Base-by-base conservation (phyloP, 1,284 basidiomycete species). In the Cystobasidiaceae sp. region DNA sequence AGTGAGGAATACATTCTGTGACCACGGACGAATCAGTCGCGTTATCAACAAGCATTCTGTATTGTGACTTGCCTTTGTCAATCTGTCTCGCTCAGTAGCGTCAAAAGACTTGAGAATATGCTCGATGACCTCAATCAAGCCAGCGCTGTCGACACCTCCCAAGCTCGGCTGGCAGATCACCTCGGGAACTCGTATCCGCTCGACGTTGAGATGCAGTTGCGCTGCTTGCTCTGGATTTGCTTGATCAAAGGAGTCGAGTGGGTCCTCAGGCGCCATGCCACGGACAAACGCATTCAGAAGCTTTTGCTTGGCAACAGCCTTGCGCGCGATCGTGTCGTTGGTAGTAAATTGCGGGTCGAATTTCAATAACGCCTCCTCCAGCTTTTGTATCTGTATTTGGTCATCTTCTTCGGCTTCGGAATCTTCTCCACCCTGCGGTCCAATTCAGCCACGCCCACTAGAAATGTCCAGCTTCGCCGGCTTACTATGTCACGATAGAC, bases 391-490 rank as follows among this genome's bases (percentile, higher is more conserved):
- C 48, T 85, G 83, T 5, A 80, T 80, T 30, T 89, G 77, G 72
- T 97, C 93, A 2, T 97, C 94, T 73, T 97, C 94, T 78, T 98
- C 94, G 65, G 96, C 93, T 0, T 92, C 93, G 0, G 91, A 93
- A n/a, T 85, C 85, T 2, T 88, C 88, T 0, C 86, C 85, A 2
- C 83, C 86, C 71, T 90, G 90, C 28, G 41, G 9, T 6, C 4
- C n/a, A 21, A 3, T 45, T 54, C 33, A 55, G 34, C 2, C 27
- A 9, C 37, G 28, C 32, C 88, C 88, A 62, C 11, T 17, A 9
- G 25, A 9, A 17, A 39, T 23, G 45, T 37, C 39, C 59, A 32
- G 51, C 23, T 15, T 6, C 15, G 2, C 13, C 2, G n/a, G 77
- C 81, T 69, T 72, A 92, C 91, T 66, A 99, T 94, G 78, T 97